Conservation (phyloP, 345 rosid genomes). For the Eutrema heterophyllum region DNA sequence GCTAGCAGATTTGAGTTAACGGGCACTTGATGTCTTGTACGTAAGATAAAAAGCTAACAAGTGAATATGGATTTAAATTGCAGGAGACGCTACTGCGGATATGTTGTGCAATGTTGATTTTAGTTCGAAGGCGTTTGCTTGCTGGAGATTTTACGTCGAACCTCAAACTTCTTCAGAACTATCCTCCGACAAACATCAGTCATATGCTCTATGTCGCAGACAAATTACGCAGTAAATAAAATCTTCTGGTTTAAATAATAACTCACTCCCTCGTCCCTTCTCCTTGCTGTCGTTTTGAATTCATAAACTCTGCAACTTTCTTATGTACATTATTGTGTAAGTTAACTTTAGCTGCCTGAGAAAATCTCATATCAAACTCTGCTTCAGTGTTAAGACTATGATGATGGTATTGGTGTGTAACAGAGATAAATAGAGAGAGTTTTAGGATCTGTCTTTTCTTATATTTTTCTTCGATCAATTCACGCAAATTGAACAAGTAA, state of each 20-base stretch:
- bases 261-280: neutral
- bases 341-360: constrained; percentile 6
- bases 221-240: constrained; percentile 26
- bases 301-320: constrained; percentile 12
- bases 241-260: constrained; percentile 1
- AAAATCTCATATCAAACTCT: constrained; percentile 10
- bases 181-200: constrained; percentile 76
- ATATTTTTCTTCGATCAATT: constrained; percentile 6
- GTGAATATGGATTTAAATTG: neutral
- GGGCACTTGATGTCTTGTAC: neutral
- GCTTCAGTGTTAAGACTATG: neutral
- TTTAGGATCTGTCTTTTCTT: constrained; percentile 2
- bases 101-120: constrained; percentile 33
- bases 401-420: constrained; percentile 20
- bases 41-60: neutral
- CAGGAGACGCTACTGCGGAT: constrained; percentile 30
- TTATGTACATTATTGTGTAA: constrained; percentile 29
- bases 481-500: neutral
- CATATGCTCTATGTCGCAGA: constrained; percentile 37
- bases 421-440: neutral
- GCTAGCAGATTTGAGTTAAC: neutral
- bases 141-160: constrained; percentile 63
- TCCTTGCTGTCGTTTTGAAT: neutral
- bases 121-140: constrained; percentile 59
- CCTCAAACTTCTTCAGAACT: constrained; percentile 77